These are phyloP conservation scores for Geoglossum cookeanum DNA, from an alignment of 2,329 filamentous ascomycete genomes.

Conservation along the genomic window DNA sequence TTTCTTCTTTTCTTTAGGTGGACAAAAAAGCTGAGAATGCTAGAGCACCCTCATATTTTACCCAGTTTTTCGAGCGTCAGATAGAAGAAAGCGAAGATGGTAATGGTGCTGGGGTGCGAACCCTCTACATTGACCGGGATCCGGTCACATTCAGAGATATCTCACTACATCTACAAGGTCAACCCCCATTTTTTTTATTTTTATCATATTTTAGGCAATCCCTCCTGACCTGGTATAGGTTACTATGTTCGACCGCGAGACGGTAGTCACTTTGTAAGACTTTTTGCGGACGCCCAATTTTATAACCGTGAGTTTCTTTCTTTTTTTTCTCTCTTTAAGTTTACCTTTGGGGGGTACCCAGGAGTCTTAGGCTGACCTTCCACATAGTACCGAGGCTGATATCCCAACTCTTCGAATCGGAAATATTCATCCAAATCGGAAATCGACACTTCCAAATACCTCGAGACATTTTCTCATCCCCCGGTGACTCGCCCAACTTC, in stretches of 20 bases:
- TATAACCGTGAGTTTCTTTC: slow-evolving; percentile 48
- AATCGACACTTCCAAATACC: slow-evolving; percentile 76
- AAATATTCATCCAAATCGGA: slow-evolving; percentile 83
- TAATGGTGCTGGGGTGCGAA: slow-evolving; percentile 43
- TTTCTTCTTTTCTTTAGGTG: slow-evolving; percentile 5
- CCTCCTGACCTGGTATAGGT: slow-evolving; percentile 23
- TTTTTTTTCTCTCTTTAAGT: slow-evolving; percentile 61
- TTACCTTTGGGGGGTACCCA: background rate
- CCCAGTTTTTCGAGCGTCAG: slow-evolving; percentile 79
- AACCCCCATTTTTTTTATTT: background rate
- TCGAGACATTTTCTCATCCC: slow-evolving; percentile 64
- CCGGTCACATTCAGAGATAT: slow-evolving; percentile 80
- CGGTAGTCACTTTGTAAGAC: slow-evolving; percentile 70
- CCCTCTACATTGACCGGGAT: slow-evolving; percentile 88
- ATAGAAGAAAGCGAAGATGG: slow-evolving; percentile 42
- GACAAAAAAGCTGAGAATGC: slow-evolving; percentile 26
- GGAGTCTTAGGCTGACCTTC: slow-evolving; percentile 6
- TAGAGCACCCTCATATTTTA: slow-evolving; percentile 89
- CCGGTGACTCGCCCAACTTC: slow-evolving; percentile 88
- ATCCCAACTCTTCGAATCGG: slow-evolving; percentile 76
- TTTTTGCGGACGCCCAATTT: slow-evolving; percentile 91
- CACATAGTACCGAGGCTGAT: slow-evolving; percentile 65
- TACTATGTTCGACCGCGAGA: slow-evolving; percentile 73
- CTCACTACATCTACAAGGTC: slow-evolving; percentile 65
- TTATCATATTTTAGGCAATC: slow-evolving; percentile 6